These are phyloP conservation scores for Penicillium verrucosum DNA, from an alignment of 2,329 filamentous ascomycete genomes.

Conservation along the genomic window DNA sequence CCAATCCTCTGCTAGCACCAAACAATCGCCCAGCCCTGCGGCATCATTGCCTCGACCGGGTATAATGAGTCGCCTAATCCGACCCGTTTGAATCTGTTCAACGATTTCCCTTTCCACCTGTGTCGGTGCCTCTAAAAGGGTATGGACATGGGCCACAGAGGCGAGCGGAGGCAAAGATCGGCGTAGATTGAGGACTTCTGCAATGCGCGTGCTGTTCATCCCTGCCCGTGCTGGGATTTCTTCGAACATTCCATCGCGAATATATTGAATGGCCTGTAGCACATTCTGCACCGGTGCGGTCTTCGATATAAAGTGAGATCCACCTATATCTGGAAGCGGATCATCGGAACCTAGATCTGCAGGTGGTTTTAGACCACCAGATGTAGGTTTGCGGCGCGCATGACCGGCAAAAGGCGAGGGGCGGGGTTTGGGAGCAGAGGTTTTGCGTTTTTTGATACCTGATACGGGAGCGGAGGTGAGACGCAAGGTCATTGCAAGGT, in stretches of 20 bases:
- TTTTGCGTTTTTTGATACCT: slow-evolving; percentile 43
- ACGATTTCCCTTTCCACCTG: slow-evolving; percentile 59
- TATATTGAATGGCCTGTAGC: slow-evolving; percentile 53
- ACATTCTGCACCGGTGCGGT: slow-evolving; percentile 49
- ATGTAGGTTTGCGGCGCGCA: slow-evolving; percentile 41
- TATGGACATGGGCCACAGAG: slow-evolving; percentile 60
- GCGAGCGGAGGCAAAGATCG: slow-evolving; percentile 56
- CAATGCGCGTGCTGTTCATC: slow-evolving; percentile 61
- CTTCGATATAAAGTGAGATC: slow-evolving; percentile 48
- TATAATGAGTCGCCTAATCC: slow-evolving; percentile 54
- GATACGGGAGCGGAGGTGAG: slow-evolving; percentile 48
- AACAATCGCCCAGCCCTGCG: slow-evolving; percentile 56
- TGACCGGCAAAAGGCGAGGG: slow-evolving; percentile 43
- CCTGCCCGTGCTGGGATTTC: slow-evolving; percentile 55
- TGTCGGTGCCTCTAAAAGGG: slow-evolving; percentile 55
- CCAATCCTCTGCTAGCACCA: slow-evolving; percentile 55
- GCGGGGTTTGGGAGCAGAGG: slow-evolving; percentile 26
- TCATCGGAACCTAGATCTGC: slow-evolving; percentile 29
- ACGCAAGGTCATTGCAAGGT: slow-evolving; percentile 44
- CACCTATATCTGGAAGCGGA: slow-evolving; percentile 51
- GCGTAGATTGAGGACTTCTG: slow-evolving; percentile 57
- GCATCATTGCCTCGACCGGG: slow-evolving; percentile 57
- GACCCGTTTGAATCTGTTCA: slow-evolving; percentile 49
- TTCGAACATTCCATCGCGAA: slow-evolving; percentile 54
- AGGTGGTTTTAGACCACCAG: slow-evolving; percentile 27